Evolutionary conservation across 768 basidiomycete genomes (phyloP).

Genomic region (Russula sp.): DNA sequence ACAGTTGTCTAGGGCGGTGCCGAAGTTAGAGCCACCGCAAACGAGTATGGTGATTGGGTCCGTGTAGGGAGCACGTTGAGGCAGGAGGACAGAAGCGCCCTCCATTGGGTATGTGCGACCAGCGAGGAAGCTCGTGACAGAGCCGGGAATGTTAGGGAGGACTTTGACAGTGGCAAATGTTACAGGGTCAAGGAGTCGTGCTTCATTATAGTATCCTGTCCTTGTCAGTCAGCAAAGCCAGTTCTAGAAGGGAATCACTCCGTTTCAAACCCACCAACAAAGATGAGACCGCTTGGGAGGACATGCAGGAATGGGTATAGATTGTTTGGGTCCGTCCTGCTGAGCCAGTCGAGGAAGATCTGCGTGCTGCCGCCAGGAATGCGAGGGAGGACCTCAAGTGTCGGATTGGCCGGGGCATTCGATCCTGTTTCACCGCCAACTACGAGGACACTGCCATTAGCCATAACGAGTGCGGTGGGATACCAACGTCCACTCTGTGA

Average conservation of each 20-base stretch:
- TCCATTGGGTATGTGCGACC: conserved; percentile 77
- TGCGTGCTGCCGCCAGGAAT: conserved; percentile 58
- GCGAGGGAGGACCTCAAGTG: conserved; percentile 64
- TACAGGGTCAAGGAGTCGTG: conserved; percentile 61
- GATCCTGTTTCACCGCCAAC: conserved; percentile 72
- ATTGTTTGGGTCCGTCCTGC: conserved; percentile 72
- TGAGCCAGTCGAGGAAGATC: conserved; percentile 57
- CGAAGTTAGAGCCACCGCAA: conserved; percentile 69
- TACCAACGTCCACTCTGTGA: conserved; percentile 63
- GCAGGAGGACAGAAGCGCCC: conserved; percentile 63
- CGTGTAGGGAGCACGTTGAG: conserved; percentile 67
- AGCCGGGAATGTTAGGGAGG: conserved; percentile 69
- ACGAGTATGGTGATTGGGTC: conserved; percentile 62
- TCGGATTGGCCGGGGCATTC: conserved; percentile 52
- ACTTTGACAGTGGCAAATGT: conserved; percentile 55
- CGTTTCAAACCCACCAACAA: conserved; percentile 50
- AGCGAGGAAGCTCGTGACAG: conserved; percentile 64
- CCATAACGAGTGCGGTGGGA: conserved; percentile 59
- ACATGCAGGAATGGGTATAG: conserved; percentile 73
- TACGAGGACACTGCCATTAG: conserved; percentile 69
- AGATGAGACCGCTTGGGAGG: conserved; percentile 62
- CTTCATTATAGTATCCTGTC: conserved; percentile 70
- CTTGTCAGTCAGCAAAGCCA: neutral
- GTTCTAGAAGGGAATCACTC: neutral
- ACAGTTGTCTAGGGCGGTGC: conserved; percentile 61